Base-by-base conservation (phyloP, 768 basidiomycete genomes). In the Tylopilus felleus region DNA sequence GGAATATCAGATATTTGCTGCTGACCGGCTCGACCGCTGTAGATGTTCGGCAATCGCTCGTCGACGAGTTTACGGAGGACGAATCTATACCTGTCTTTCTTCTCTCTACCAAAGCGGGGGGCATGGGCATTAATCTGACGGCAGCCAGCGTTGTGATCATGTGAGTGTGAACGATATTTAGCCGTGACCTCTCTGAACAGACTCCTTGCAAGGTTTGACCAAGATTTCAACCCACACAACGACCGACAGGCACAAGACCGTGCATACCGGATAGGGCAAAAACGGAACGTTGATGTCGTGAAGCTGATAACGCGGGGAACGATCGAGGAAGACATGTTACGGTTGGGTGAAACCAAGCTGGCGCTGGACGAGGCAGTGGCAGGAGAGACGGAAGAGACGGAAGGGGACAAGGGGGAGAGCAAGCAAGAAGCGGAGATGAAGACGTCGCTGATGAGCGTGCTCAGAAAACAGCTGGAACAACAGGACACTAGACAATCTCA, bases 221-320 rank as follows among this genome's bases (percentile, higher is more conserved):
- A 96, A 66, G 96, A 98, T 69, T 99, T 98, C 73, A 98, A 98
- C 68, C 91, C 91, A 4, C 91, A 93, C 73, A 99, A 99, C 68
- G 97, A 98, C 72, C 84, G 89, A 56, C 97, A 99, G 73, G 97
- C 97, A 1, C 93, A 96, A 55, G 97, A 99, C 71, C 85, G 97
- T 31, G 94, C 94, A 23, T 98, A 98, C 71, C 88, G 97, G 25
- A 97, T 99, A 59, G 96, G 93, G 22, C 94, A 97, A 71, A 93
- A 90, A 67, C 84, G 86, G 47, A 86, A 96, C 59, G 96, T 98
- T 10, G 93, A 96, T 29, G 93, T 98, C 8, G 83, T 98, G 65
- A 97, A 96, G 67, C 78, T 98, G 12, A 93, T 98, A 60, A 88
- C 93, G 2, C 85, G 81, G 56, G 90, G 86, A 4, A 94, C 93